Conservation (phyloP, 2,329 filamentous ascomycete species). For the Bipolaris victoriae region DNA sequence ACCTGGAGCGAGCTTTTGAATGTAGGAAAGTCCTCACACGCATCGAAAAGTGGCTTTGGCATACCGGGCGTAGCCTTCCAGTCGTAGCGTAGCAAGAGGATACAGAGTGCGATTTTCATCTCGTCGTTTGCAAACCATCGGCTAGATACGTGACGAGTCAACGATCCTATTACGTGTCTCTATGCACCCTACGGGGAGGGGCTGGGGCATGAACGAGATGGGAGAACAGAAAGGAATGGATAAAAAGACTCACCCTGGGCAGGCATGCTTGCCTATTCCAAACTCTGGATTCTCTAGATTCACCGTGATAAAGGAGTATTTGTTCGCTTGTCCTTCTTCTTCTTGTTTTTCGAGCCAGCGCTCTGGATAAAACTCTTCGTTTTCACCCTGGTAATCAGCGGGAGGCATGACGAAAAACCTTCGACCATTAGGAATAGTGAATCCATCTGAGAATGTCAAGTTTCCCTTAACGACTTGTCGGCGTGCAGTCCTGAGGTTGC, state of each 20-base stretch:
- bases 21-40: background rate
- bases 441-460: slow-evolving; percentile 1
- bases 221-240: background rate
- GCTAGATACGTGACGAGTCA: background rate
- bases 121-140: slow-evolving; percentile 3
- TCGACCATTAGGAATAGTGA: background rate
- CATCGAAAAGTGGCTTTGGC: background rate
- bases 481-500: background rate
- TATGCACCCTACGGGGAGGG: no score
- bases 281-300: background rate
- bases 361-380: background rate
- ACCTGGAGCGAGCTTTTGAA: background rate
- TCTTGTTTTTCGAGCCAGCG: background rate
- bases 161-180: background rate
- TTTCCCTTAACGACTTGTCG: background rate
- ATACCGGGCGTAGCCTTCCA: background rate
- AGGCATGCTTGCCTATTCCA: background rate
- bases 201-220: background rate
- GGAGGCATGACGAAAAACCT: background rate
- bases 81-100: background rate
- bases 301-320: background rate
- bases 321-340: background rate
- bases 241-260: background rate
- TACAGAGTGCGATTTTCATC: background rate
- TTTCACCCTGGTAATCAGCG: background rate